phyloP scores from a whole-genome alignment of 441 rosid genomes.

The Macaranga tanarius region DNA sequence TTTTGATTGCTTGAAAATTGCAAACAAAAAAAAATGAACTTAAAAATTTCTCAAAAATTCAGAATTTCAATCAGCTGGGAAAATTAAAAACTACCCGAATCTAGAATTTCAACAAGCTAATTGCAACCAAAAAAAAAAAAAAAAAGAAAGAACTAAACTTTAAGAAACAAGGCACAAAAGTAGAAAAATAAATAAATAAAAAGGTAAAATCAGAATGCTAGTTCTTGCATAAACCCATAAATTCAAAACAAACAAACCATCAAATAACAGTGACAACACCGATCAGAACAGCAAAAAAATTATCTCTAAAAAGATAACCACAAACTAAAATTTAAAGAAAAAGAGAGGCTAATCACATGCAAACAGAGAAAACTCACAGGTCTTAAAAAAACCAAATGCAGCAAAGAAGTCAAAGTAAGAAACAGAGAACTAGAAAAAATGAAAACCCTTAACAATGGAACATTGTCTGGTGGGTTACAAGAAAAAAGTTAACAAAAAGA shows the following conservation, averaged over 20 bases:
- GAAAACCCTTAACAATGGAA: conserved; percentile 15
- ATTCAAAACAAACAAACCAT: background rate
- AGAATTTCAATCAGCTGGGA: background rate
- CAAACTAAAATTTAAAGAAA: background rate
- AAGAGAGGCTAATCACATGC: background rate
- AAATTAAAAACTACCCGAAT: background rate
- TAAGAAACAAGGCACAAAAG: background rate
- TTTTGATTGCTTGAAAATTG: background rate
- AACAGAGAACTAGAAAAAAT: background rate
- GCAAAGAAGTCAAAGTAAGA: conserved; percentile 1
- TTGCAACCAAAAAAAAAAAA: conserved; percentile 3
- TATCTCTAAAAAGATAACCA: background rate
- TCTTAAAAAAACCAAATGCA: background rate
- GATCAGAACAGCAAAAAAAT: conserved; percentile 9
- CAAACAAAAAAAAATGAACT: background rate
- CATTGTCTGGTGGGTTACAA: background rate
- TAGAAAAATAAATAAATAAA: no score
- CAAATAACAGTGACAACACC: background rate
- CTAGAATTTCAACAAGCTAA: background rate
- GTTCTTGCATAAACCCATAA: background rate
- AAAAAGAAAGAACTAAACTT: background rate
- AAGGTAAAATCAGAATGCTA: background rate
- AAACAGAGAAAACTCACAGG: conserved; percentile 1
- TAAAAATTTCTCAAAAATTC: background rate
- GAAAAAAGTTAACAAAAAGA: conserved; percentile 10